These are phyloP conservation scores for Ramaria sp. DNA, from an alignment of 768 basidiomycete species.

Conservation along the genomic window DNA sequence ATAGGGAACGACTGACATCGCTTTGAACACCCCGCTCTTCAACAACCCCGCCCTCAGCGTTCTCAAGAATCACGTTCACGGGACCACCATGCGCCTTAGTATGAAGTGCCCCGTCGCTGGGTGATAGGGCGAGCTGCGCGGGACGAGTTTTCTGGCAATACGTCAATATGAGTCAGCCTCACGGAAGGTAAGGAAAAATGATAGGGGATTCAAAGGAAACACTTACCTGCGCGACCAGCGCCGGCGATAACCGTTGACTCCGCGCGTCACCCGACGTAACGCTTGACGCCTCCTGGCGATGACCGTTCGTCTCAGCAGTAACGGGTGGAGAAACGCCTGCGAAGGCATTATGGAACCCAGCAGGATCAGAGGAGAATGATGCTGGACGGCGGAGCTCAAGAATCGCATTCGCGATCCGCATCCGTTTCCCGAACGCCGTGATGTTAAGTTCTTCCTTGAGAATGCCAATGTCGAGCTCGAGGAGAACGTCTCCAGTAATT, in stretches of 20 bases:
- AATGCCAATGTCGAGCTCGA: constrained; percentile 85
- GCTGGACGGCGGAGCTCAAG: constrained; percentile 68
- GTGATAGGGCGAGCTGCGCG: constrained; percentile 35
- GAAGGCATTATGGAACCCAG: neutral
- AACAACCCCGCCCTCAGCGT: constrained; percentile 21
- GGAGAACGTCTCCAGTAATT: constrained; percentile 92
- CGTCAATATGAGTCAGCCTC: neutral
- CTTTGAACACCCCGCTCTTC: constrained; percentile 54
- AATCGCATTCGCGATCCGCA: constrained; percentile 89
- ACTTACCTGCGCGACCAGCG: neutral
- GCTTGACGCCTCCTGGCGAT: neutral
- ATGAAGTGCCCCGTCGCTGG: constrained; percentile 50
- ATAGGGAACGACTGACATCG: constrained; percentile 40
- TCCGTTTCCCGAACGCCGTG: constrained; percentile 85
- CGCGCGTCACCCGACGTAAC: neutral
- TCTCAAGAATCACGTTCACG: constrained; percentile 8
- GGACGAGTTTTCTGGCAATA: constrained; percentile 34
- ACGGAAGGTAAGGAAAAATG: too few species aligned
- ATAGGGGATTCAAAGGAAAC: too few species aligned
- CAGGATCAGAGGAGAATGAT: constrained; percentile 1
- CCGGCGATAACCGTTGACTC: neutral
- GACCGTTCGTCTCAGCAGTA: too few species aligned
- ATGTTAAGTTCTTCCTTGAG: constrained; percentile 94
- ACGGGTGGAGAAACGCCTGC: neutral
- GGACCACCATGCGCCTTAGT: constrained; percentile 27